Conservation (phyloP, 140 eudicot genomes). For the Ambrosia hybrid region DNA sequence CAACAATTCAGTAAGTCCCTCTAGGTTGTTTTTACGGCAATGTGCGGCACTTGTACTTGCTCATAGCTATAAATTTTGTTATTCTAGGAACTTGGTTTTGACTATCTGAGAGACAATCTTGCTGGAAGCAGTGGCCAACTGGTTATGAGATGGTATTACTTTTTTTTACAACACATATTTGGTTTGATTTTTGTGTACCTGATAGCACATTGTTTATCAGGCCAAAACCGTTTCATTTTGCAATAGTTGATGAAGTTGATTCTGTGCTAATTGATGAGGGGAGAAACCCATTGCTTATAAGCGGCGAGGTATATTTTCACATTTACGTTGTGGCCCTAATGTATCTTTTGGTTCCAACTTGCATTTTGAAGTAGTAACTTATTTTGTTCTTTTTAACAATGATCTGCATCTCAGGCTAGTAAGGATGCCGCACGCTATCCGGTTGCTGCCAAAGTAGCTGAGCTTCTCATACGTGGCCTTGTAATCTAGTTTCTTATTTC, state of each 20-base stretch:
- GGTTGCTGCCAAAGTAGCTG: constrained; percentile 99
- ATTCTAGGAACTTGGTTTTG: constrained; percentile 97
- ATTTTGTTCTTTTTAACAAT: background rate
- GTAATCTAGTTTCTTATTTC: constrained; percentile 41
- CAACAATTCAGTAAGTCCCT: constrained; percentile 75
- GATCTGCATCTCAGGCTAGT: constrained; percentile 61
- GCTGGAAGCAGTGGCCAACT: constrained; percentile 72
- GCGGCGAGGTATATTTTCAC: constrained; percentile 69
- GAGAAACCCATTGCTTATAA: constrained; percentile 89
- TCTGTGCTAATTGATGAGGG: constrained; percentile 98
- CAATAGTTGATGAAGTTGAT: constrained; percentile 99
- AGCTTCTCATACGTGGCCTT: constrained; percentile 74
- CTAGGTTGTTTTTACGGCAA: constrained; percentile 15
- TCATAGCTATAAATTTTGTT: constrained; percentile 18
- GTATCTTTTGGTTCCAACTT: constrained; percentile 3
- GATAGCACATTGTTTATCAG: constrained; percentile 38
- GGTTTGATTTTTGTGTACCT: constrained; percentile 7
- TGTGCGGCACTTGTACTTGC: constrained; percentile 3
- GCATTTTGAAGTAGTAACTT: background rate
- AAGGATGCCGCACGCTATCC: constrained; percentile 94
- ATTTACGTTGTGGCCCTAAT: constrained; percentile 8
- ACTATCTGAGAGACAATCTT: constrained; percentile 94
- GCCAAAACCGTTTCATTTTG: constrained; percentile 99
- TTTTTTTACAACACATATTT: constrained; percentile 10
- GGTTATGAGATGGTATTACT: constrained; percentile 94